A percentile compares a stretch with the other conserved stretches of the same genome.
phyloP scores from a whole-genome alignment of 2,329 filamentous ascomycete genomes.

The Stenocarpella maydis region DNA sequence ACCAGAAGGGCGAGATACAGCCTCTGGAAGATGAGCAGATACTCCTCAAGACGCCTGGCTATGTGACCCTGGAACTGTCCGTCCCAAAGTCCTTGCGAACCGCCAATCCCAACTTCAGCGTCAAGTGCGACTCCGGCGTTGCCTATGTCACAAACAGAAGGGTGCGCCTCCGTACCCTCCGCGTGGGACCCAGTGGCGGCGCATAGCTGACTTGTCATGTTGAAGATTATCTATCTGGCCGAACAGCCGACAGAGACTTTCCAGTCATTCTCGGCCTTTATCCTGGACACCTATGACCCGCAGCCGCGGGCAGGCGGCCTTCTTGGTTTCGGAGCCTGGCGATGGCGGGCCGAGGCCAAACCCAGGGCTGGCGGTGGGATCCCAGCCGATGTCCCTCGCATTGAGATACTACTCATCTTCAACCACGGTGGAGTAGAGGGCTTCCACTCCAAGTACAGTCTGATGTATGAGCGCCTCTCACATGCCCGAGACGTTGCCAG shows the following conservation, averaged over 20 bases:
- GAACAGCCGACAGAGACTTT: constrained; percentile 72
- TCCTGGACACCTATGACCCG: constrained; percentile 87
- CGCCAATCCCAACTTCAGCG: constrained; percentile 65
- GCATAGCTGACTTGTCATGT: not conserved
- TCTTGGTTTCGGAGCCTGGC: constrained; percentile 92
- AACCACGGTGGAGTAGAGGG: constrained; percentile 95
- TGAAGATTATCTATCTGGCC: constrained; percentile 87
- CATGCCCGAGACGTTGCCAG: constrained; percentile 81
- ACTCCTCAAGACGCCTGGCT: constrained; percentile 80
- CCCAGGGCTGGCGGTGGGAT: constrained; percentile 87
- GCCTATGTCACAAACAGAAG: constrained; percentile 86
- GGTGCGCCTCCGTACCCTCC: constrained; percentile 59
- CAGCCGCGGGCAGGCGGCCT: constrained; percentile 71
- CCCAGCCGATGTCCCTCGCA: constrained; percentile 72
- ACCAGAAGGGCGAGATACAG: constrained; percentile 76
- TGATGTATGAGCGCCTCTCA: constrained; percentile 82
- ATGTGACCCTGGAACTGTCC: constrained; percentile 79
- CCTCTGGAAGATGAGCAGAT: constrained; percentile 85
- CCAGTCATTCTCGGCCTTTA: constrained; percentile 88
- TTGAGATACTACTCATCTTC: constrained; percentile 88
- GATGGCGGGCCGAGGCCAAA: constrained; percentile 82
- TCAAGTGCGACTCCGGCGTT: constrained; percentile 77
- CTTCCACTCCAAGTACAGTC: constrained; percentile 83
- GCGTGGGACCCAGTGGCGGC: not conserved
- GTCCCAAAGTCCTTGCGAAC: constrained; percentile 72